These are phyloP conservation scores for Spathaspora girioi DNA, from an alignment of 805 yeast species.

Conservation along the genomic window DNA sequence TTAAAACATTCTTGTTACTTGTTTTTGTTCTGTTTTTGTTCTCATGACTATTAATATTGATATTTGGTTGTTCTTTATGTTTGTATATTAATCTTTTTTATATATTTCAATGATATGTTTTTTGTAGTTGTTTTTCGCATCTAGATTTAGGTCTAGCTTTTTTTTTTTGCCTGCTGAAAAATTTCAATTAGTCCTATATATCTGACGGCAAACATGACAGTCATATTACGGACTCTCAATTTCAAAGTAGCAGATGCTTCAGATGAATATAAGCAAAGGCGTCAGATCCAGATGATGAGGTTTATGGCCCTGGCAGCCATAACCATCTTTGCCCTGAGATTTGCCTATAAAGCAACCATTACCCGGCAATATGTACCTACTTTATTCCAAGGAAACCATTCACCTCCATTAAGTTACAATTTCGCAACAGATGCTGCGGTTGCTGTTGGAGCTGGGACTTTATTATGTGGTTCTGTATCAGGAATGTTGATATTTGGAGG, in stretches of 20 bases:
- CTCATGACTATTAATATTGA: not conserved
- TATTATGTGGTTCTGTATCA: slow-evolving; percentile 67
- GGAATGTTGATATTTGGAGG: slow-evolving; percentile 71
- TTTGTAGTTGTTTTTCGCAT: not conserved
- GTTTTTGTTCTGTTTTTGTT: not conserved
- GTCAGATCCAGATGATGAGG: slow-evolving; percentile 67
- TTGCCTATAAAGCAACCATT: slow-evolving; percentile 72
- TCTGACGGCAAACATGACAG: not conserved
- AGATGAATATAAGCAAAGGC: slow-evolving; percentile 53
- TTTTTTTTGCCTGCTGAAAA: not conserved
- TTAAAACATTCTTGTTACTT: not conserved
- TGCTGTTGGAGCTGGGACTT: slow-evolving; percentile 79
- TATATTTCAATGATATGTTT: not conserved
- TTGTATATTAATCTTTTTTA: not conserved
- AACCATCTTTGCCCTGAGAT: slow-evolving; percentile 67
- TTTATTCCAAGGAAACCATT: slow-evolving; percentile 79
- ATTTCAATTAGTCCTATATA: not conserved
- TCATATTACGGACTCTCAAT: slow-evolving; percentile 4
- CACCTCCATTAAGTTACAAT: slow-evolving; percentile 73
- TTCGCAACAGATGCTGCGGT: slow-evolving; percentile 79
- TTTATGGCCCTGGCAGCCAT: slow-evolving; percentile 72
- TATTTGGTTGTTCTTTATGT: not conserved
- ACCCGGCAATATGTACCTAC: slow-evolving; percentile 72
- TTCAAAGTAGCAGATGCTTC: slow-evolving; percentile 35
- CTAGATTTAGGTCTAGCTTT: not conserved